phyloP scores from a whole-genome alignment of 192 early-diverging fungal genomes.

The Backusella parvicylindrica region DNA sequence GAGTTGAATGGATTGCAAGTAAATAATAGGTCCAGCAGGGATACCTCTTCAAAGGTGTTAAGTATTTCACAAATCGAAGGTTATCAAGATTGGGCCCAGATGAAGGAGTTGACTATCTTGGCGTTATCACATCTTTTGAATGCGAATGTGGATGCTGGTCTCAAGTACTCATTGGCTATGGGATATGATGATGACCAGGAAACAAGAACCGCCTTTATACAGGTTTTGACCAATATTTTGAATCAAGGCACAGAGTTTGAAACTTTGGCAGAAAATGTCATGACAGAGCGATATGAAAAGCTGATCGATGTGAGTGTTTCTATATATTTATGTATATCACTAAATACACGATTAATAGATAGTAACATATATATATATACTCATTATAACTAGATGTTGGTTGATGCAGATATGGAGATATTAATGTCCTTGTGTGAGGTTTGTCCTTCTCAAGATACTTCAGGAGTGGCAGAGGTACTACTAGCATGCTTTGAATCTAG shows the following conservation, averaged over 20 bases:
- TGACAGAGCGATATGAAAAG: slow-evolving; percentile 57
- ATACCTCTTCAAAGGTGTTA: slow-evolving; percentile 19
- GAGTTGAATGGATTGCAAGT: slow-evolving; percentile 29
- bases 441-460: slow-evolving; percentile 64
- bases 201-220: slow-evolving; percentile 73
- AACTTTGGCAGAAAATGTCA: slow-evolving; percentile 57
- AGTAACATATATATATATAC: background rate
- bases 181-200: slow-evolving; percentile 78
- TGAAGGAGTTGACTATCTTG: slow-evolving; percentile 67
- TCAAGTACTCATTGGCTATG: slow-evolving; percentile 71
- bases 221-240: slow-evolving; percentile 79
- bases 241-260: slow-evolving; percentile 68
- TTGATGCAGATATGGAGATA: slow-evolving; percentile 61
- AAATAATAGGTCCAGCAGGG: slow-evolving; percentile 55
- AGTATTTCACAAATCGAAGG: background rate
- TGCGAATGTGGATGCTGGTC: slow-evolving; percentile 77
- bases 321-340: background rate
- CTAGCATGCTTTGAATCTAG: slow-evolving; percentile 64
- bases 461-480: slow-evolving; percentile 70
- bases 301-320: slow-evolving; percentile 51
- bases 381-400: slow-evolving; percentile 31
- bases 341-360: background rate
- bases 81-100: slow-evolving; percentile 37
- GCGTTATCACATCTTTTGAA: slow-evolving; percentile 75
- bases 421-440: slow-evolving; percentile 72